Percentiles rank a stretch among this genome's conserved stretches.
Conservation (phyloP, 2,329 filamentous ascomycete genomes). For the Fusarium sacchari region DNA sequence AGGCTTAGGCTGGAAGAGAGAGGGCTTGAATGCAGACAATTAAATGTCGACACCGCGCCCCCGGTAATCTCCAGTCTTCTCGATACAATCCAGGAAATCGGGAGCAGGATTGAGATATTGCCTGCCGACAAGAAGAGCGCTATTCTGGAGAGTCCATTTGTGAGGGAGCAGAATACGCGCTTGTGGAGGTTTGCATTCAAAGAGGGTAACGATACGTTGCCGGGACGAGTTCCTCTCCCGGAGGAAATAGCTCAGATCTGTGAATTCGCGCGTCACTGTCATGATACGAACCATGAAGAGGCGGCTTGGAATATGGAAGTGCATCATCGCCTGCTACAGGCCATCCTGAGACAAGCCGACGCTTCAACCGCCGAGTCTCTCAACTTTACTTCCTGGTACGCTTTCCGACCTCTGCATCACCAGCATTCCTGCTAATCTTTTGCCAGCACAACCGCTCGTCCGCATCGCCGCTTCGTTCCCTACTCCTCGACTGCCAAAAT, state of each 20-base stretch:
- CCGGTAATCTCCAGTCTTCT: not conserved
- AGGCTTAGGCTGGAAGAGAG: constrained; percentile 10
- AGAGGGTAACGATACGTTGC: not conserved
- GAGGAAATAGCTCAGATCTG: constrained; percentile 11
- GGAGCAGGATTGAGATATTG: constrained; percentile 20
- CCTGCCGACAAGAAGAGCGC: not conserved
- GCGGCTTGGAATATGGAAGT: constrained; percentile 31
- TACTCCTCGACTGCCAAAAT: constrained; percentile 21
- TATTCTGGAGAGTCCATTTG: not conserved
- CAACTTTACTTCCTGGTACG: constrained; percentile 23
- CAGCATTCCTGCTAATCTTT: rapidly evolving
- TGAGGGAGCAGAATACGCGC: not conserved
- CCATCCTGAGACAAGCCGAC: not conserved
- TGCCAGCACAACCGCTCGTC: not conserved
- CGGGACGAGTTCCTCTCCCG: constrained; percentile 10
- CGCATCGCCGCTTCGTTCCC: not conserved
- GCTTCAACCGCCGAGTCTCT: not conserved
- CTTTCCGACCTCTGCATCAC: rapidly evolving
- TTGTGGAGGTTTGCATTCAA: constrained; percentile 29
- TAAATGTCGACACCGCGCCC: constrained; percentile 5
- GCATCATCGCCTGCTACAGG: constrained; percentile 22
- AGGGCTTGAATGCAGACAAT: constrained; percentile 15
- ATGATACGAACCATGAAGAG: constrained; percentile 24
- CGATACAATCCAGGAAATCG: constrained; percentile 13
- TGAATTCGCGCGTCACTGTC: constrained; percentile 10